Conservation (phyloP, 1,139 yeast genomes). For the Blastobotrys proliferans region DNA sequence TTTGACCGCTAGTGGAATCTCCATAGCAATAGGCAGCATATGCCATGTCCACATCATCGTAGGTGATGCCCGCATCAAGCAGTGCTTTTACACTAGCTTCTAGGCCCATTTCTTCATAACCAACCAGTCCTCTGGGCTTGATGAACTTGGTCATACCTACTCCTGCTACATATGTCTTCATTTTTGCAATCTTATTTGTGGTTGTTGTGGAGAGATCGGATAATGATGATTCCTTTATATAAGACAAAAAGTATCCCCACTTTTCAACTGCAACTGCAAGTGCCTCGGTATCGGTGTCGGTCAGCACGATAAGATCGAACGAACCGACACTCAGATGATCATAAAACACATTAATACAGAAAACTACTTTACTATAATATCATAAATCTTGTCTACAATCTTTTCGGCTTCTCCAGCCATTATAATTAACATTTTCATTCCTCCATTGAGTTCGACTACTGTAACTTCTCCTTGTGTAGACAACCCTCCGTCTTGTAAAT, state of each 20-base stretch:
- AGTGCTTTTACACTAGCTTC: slow-evolving; percentile 33
- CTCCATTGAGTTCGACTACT: slow-evolving; percentile 24
- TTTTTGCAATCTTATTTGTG: background rate
- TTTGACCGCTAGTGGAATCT: slow-evolving; percentile 33
- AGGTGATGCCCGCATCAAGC: slow-evolving; percentile 30
- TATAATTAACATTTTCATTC: slow-evolving; percentile 25
- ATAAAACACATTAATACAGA: too few species aligned
- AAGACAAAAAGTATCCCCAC: too few species aligned
- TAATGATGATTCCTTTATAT: background rate
- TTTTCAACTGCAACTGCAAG: too few species aligned
- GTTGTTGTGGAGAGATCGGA: background rate
- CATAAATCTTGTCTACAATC: slow-evolving; percentile 23
- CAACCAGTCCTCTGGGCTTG: slow-evolving; percentile 29
- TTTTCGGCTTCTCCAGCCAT: slow-evolving; percentile 25
- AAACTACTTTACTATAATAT: too few species aligned
- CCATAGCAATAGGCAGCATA: slow-evolving; percentile 32
- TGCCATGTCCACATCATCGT: slow-evolving; percentile 30
- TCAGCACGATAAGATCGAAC: too few species aligned
- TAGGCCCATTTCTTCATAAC: slow-evolving; percentile 31
- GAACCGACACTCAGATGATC: too few species aligned
- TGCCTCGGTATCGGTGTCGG: too few species aligned
- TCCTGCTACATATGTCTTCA: slow-evolving; percentile 25
- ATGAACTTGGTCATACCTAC: slow-evolving; percentile 33
- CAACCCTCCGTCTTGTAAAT: slow-evolving; percentile 22
- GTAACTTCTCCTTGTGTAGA: slow-evolving; percentile 25